phyloP scores from a whole-genome alignment of 208 protist species.

The Acanthamoeba culbertsoni region DNA sequence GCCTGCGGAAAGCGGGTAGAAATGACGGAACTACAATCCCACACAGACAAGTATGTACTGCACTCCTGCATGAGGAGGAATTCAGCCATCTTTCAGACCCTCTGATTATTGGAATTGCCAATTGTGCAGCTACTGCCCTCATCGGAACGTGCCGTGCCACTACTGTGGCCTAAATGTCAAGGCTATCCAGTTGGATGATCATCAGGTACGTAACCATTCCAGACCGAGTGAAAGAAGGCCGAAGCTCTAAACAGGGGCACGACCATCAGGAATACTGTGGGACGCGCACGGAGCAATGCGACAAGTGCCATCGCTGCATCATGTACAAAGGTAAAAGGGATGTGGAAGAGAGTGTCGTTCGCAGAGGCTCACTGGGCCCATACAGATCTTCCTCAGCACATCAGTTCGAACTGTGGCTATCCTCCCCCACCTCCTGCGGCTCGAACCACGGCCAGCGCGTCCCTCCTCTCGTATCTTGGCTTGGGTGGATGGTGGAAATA shows the following conservation, averaged over 20 bases:
- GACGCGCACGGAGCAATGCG: constrained; percentile 15
- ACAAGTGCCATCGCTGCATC: constrained; percentile 3
- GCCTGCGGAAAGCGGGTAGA: not conserved
- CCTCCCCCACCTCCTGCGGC: not conserved
- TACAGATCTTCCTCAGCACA: not conserved
- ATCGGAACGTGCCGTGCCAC: not conserved
- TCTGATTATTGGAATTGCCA: too few species aligned
- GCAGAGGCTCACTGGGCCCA: too few species aligned
- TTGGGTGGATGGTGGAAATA: not conserved
- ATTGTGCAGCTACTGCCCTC: not conserved
- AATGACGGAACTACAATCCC: not conserved
- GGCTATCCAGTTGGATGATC: not conserved
- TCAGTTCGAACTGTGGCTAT: not conserved
- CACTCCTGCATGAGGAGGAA: not conserved
- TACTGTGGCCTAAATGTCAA: not conserved
- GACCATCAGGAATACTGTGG: constrained; percentile 8
- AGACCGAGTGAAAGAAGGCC: too few species aligned
- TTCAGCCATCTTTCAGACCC: too few species aligned
- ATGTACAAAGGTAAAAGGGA: constrained; percentile 62
- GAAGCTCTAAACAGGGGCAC: too few species aligned
- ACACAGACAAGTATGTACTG: not conserved
- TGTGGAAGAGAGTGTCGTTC: too few species aligned
- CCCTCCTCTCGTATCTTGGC: not conserved
- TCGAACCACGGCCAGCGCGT: not conserved
- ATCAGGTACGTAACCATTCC: not conserved